phyloP scores from a whole-genome alignment of 1,139 yeast species.

The Nakaseomyces nivariensis region DNA sequence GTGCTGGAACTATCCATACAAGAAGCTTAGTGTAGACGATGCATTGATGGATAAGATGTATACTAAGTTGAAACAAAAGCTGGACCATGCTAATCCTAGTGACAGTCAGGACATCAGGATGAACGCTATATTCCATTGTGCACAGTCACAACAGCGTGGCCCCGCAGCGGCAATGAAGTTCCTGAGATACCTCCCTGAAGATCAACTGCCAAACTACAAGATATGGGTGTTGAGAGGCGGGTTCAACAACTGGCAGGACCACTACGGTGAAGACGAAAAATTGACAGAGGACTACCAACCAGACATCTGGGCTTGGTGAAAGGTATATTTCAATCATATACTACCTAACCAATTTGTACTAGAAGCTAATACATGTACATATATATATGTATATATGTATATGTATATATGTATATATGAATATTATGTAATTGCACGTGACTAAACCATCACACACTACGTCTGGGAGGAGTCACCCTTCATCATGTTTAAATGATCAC shows the following conservation, averaged over 20 bases:
- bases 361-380: too few relatives aligned
- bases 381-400: neutral
- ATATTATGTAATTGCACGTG: too few relatives aligned
- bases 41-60: slow-evolving; percentile 1
- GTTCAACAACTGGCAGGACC: slow-evolving; percentile 70
- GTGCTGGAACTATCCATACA: slow-evolving; percentile 23
- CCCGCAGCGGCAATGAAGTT: slow-evolving; percentile 73
- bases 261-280: slow-evolving; percentile 53
- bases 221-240: slow-evolving; percentile 79
- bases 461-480: neutral
- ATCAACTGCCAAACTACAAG: slow-evolving; percentile 34
- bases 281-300: slow-evolving; percentile 62
- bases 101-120: slow-evolving; percentile 13
- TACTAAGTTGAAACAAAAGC: slow-evolving; percentile 34
- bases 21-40: slow-evolving; percentile 23
- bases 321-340: neutral
- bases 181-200: slow-evolving; percentile 42
- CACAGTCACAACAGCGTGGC: slow-evolving; percentile 81
- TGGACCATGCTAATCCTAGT: slow-evolving; percentile 32
- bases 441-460: too few relatives aligned
- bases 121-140: slow-evolving; percentile 78
- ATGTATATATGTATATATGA: neutral
- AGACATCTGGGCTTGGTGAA: slow-evolving; percentile 41
- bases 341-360: neutral
- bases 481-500: neutral